These are phyloP conservation scores for Evansstolkia leycettana DNA, from an alignment of 495 filamentous ascomycete genomes.

Conservation along the genomic window DNA sequence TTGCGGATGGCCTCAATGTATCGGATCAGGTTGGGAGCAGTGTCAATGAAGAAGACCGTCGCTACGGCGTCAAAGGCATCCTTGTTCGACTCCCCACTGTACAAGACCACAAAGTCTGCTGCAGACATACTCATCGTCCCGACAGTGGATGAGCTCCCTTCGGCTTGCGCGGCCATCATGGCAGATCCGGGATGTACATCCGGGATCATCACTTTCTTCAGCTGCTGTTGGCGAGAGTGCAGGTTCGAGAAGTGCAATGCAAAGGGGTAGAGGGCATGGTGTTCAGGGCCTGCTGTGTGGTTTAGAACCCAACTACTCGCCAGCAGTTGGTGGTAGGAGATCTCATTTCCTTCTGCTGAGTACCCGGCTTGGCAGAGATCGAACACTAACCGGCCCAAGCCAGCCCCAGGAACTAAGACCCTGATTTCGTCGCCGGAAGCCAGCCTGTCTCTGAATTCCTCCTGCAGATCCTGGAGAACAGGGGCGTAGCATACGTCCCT, in stretches of 20 bases:
- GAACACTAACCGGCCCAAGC: slow-evolving; percentile 75
- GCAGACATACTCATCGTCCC: slow-evolving; percentile 71
- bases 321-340: slow-evolving; percentile 85
- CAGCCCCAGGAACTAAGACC: slow-evolving; percentile 81
- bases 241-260: slow-evolving; percentile 74
- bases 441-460: slow-evolving; percentile 34
- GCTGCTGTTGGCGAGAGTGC: slow-evolving; percentile 52
- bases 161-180: slow-evolving; percentile 22
- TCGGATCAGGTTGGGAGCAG: slow-evolving; percentile 79
- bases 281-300: slow-evolving; percentile 35
- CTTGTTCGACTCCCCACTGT: slow-evolving; percentile 44
- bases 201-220: slow-evolving; percentile 57
- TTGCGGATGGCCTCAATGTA: slow-evolving; percentile 74
- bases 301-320: slow-evolving; percentile 84
- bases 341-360: slow-evolving; percentile 80
- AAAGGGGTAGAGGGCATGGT: slow-evolving; percentile 61
- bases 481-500: slow-evolving; percentile 63
- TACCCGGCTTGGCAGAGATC: slow-evolving; percentile 72
- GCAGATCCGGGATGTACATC: slow-evolving; percentile 59
- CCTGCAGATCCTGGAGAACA: slow-evolving; percentile 48
- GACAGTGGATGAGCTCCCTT: slow-evolving; percentile 4
- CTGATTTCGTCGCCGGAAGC: slow-evolving; percentile 29
- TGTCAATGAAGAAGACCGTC: slow-evolving; percentile 93
- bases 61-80: slow-evolving; percentile 68
- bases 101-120: slow-evolving; percentile 71